Percentiles rank a stretch among this genome's conserved stretches.
Conservation (phyloP, 768 basidiomycete genomes). For the Termitomyces sp. region DNA sequence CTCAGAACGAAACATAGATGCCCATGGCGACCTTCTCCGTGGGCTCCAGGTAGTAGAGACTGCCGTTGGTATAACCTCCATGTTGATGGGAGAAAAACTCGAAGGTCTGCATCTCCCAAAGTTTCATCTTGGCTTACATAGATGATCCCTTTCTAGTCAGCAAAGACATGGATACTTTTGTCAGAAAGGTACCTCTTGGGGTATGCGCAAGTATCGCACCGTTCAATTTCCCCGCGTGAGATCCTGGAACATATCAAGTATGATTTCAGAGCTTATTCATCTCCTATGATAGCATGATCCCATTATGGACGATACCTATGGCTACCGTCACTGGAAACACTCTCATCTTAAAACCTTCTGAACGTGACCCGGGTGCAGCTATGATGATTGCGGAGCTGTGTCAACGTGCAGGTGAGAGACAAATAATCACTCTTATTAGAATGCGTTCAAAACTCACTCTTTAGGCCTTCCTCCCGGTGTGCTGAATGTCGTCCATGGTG, state of each 20-base stretch:
- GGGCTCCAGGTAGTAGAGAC: conserved; percentile 88
- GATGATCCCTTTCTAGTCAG: conserved; percentile 49
- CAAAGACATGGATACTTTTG: conserved; percentile 95
- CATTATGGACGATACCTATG: conserved; percentile 93
- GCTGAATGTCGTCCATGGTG: conserved; percentile 89
- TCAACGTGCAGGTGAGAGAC: conserved; percentile 63
- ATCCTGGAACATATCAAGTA: not conserved
- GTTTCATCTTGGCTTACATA: not conserved
- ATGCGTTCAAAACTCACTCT: not conserved
- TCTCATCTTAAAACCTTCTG: conserved; percentile 90
- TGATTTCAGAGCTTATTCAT: not conserved
- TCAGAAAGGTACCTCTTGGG: conserved; percentile 78
- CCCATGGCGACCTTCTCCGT: conserved; percentile 90
- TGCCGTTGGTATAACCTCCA: conserved; percentile 76
- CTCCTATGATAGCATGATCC: conserved; percentile 70
- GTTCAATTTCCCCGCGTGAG: conserved; percentile 87
- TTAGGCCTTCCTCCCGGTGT: conserved; percentile 81
- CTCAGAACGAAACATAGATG: conserved; percentile 47
- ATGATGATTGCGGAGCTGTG: conserved; percentile 98
- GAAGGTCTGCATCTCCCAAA: conserved; percentile 53
- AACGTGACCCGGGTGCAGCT: conserved; percentile 94
- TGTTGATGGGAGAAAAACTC: conserved; percentile 84
- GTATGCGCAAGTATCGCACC: conserved; percentile 86
- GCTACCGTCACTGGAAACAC: conserved; percentile 90
- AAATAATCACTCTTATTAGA: not conserved